Conservation (phyloP, 495 filamentous ascomycete species). For the Bathelium albidoporum region DNA sequence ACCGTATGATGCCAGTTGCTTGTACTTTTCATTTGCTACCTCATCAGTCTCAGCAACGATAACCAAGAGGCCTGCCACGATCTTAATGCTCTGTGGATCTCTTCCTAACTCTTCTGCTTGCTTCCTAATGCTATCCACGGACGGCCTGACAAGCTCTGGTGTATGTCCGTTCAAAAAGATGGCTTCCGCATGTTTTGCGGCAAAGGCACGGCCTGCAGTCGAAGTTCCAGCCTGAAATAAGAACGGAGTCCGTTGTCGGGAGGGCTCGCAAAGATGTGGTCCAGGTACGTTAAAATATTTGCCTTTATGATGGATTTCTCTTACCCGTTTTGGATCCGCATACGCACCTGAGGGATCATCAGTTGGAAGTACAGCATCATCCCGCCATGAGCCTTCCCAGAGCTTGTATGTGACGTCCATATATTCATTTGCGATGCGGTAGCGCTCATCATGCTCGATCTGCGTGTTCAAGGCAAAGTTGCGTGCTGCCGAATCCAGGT, state of each 20-base stretch:
- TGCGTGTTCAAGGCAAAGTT: slow-evolving; percentile 47
- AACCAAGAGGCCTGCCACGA: slow-evolving; percentile 42
- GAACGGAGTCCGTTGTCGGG: slow-evolving; percentile 55
- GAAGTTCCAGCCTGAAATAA: slow-evolving; percentile 59
- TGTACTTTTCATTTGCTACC: slow-evolving; percentile 44
- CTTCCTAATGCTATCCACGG: slow-evolving; percentile 40
- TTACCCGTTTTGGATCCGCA: slow-evolving; percentile 45
- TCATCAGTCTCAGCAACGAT: slow-evolving; percentile 45
- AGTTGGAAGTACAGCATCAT: slow-evolving; percentile 46
- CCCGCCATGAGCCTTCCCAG: slow-evolving; percentile 55
- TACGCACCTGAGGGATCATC: slow-evolving; percentile 46
- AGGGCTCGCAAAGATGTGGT: slow-evolving; percentile 52
- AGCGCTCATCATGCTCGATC: slow-evolving; percentile 54
- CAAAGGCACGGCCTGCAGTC: slow-evolving; percentile 50
- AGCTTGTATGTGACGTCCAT: slow-evolving; percentile 58
- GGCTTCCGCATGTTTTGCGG: slow-evolving; percentile 52
- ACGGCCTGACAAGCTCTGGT: slow-evolving; percentile 3
- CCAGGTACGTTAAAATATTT: slow-evolving; percentile 55
- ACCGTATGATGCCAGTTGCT: slow-evolving; percentile 38
- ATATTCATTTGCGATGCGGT: slow-evolving; percentile 56
- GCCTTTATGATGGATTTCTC: slow-evolving; percentile 54
- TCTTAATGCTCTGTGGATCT: slow-evolving; percentile 42
- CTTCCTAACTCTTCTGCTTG: slow-evolving; percentile 37
- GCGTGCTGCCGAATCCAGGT: slow-evolving; percentile 52
- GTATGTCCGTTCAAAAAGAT: slow-evolving; percentile 30